Evolutionary conservation across 306 rosid species (phyloP).

Genomic region (Ziziphus jujuba): DNA sequence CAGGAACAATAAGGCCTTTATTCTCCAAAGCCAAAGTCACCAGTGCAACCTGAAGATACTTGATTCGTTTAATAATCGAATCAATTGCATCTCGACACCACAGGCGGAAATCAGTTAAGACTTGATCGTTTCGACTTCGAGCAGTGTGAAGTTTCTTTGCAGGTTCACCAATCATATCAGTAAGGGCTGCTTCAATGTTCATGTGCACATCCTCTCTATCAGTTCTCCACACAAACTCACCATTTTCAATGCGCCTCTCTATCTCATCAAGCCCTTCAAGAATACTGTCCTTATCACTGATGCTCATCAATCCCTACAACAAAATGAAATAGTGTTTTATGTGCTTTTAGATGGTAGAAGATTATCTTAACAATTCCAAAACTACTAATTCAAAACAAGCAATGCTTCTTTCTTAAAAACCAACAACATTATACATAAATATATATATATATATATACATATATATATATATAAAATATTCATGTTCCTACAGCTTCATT

Average conservation of each 20-base stretch:
- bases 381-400: neutral
- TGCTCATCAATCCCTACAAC: slow-evolving; percentile 67
- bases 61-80: slow-evolving; percentile 46
- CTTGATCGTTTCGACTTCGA: slow-evolving; percentile 91
- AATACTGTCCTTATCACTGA: slow-evolving; percentile 64
- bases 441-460: no score
- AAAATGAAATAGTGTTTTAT: neutral
- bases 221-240: slow-evolving; percentile 86
- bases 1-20: slow-evolving; percentile 83
- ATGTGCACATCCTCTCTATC: slow-evolving; percentile 96
- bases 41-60: slow-evolving; percentile 64
- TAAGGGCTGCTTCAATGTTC: slow-evolving; percentile 96
- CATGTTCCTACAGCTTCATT: no score
- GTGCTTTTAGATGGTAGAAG: neutral
- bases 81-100: slow-evolving; percentile 96
- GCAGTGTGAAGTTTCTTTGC: slow-evolving; percentile 96
- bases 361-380: neutral
- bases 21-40: slow-evolving; percentile 60
- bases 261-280: slow-evolving; percentile 67
- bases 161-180: slow-evolving; percentile 90
- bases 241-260: slow-evolving; percentile 64
- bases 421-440: neutral
- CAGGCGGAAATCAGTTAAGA: slow-evolving; percentile 66
- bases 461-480: no score
- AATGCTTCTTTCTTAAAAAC: neutral